Conservation (phyloP, 1,284 basidiomycete species). For the Ceratobasidium sp. region DNA sequence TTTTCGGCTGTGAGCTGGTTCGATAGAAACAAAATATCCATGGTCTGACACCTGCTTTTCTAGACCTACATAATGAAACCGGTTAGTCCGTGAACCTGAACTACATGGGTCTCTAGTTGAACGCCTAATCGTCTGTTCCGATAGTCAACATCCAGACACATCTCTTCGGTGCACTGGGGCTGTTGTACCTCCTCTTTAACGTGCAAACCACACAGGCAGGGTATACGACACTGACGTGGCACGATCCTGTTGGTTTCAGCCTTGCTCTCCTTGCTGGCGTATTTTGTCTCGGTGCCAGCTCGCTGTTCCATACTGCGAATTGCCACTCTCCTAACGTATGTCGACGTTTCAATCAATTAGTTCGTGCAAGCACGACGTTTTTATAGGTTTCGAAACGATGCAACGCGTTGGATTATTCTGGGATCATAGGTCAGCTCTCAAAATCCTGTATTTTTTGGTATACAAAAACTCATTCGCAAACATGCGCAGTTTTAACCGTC, state of each 20-base stretch:
- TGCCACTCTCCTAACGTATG: slow-evolving; percentile 76
- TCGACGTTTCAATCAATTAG: slow-evolving; percentile 44
- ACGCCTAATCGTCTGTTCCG: background rate
- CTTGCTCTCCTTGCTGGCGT: slow-evolving; percentile 76
- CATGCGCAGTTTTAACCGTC: slow-evolving; percentile 60
- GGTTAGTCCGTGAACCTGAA: slow-evolving; percentile 53
- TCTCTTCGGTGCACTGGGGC: slow-evolving; percentile 75
- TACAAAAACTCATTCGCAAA: slow-evolving; percentile 48
- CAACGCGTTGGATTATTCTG: slow-evolving; percentile 71
- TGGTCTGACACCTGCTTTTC: slow-evolving; percentile 28
- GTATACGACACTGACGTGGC: slow-evolving; percentile 62
- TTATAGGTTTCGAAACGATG: slow-evolving; percentile 56
- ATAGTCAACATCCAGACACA: slow-evolving; percentile 92
- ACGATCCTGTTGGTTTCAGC: slow-evolving; percentile 69
- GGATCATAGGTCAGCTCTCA: slow-evolving; percentile 62
- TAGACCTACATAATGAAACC: slow-evolving; percentile 87
- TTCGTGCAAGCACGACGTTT: slow-evolving; percentile 42
- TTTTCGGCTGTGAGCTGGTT: slow-evolving; percentile 71
- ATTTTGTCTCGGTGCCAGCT: slow-evolving; percentile 76
- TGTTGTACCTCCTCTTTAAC: slow-evolving; percentile 65
- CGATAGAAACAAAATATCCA: slow-evolving; percentile 39
- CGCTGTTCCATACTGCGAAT: slow-evolving; percentile 77
- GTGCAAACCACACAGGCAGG: slow-evolving; percentile 56
- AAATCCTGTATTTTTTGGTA: slow-evolving; percentile 4
- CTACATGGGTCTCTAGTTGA: slow-evolving; percentile 5